phyloP scores from a whole-genome alignment of 768 basidiomycete species.

The Agaricus subrufescens region DNA sequence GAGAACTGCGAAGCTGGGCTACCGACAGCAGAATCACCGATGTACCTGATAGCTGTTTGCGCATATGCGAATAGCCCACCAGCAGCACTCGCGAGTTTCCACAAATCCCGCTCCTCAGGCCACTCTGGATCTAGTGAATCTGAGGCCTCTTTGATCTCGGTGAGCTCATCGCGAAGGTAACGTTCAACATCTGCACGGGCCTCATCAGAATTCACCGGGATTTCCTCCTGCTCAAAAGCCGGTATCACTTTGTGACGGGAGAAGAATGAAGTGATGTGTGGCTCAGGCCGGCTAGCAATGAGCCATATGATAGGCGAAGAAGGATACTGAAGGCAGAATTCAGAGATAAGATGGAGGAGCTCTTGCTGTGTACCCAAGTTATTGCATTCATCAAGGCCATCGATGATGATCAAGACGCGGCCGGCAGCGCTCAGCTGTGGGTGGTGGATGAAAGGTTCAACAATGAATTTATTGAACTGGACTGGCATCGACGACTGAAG shows the following conservation, averaged over 20 bases:
- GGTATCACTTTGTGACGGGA: not conserved
- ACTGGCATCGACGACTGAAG: not conserved
- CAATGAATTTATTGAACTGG: constrained; percentile 12
- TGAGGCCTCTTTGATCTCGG: not conserved
- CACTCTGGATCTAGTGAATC: constrained; percentile 9
- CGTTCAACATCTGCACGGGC: not conserved
- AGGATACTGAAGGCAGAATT: not conserved
- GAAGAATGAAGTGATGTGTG: constrained; percentile 13
- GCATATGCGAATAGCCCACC: constrained; percentile 22
- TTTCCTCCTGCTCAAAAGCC: not conserved
- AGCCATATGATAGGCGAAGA: constrained; percentile 17
- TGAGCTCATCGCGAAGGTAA: not conserved
- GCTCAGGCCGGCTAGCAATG: constrained; percentile 22
- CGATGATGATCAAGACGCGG: not conserved
- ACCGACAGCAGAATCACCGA: constrained; percentile 1
- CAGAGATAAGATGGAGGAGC: constrained; percentile 10
- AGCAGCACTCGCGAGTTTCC: constrained; percentile 13
- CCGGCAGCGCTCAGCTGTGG: not conserved
- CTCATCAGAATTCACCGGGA: no score
- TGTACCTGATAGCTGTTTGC: constrained; percentile 16
- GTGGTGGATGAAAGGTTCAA: constrained; percentile 7
- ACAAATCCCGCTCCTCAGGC: constrained; percentile 11
- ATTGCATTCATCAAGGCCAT: constrained; percentile 26
- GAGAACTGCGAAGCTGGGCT: not conserved
- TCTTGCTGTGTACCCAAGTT: no score